phyloP scores from a whole-genome alignment of 306 rosid species.

The Fragaria nilgerrensis region DNA sequence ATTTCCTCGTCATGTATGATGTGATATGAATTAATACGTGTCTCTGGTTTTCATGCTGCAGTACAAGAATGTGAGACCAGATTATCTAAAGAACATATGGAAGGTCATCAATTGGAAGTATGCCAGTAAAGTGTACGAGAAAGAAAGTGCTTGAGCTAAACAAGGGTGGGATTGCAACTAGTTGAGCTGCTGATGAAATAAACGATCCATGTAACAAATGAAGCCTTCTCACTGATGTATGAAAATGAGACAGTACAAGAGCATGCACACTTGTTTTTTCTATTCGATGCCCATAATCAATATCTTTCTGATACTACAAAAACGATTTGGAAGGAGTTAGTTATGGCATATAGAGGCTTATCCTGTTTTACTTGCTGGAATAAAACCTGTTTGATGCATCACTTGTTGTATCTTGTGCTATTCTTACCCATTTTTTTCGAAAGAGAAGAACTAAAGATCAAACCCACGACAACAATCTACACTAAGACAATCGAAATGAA shows the following conservation, averaged over 20 bases:
- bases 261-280: background rate
- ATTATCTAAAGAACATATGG: slow-evolving; percentile 97
- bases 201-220: background rate
- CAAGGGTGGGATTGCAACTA: background rate
- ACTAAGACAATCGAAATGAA: too few species aligned
- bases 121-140: slow-evolving; percentile 56
- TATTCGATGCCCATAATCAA: background rate
- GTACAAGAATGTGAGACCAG: slow-evolving; percentile 98
- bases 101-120: slow-evolving; percentile 89
- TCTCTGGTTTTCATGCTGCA: slow-evolving; percentile 36
- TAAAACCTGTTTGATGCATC: background rate
- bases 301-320: background rate
- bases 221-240: background rate
- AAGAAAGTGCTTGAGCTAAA: slow-evolving; percentile 45
- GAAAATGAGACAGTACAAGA: background rate
- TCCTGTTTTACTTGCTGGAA: background rate
- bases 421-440: background rate
- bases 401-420: background rate
- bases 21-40: background rate
- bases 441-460: too few species aligned
- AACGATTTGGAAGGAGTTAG: background rate
- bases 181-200: slow-evolving; percentile 1
- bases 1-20: slow-evolving; percentile 5
- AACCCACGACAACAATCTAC: too few species aligned
- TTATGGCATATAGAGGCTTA: background rate